Base-by-base conservation (phyloP, 495 filamentous ascomycete species). In the Penicillium egyptiacum region DNA sequence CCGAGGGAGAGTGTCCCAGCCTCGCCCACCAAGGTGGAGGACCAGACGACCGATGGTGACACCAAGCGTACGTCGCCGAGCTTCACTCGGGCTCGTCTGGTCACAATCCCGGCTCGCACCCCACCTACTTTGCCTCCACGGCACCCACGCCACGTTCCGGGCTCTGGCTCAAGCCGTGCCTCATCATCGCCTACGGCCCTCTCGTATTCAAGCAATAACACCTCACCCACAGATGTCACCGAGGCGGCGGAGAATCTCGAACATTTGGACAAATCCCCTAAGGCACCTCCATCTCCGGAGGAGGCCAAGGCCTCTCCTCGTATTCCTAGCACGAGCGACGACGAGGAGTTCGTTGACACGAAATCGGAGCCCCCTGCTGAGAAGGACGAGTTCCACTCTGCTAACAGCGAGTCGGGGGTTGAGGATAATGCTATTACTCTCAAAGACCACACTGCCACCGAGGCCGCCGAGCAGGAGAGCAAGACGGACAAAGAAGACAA, bases 101-200 rank as follows among this genome's bases (percentile, higher is more conserved):
- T 92, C 25, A 87, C 81, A 20, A 91, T 92, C 65, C 83, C 87
- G 71, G 75, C 87, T 28, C 71, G 84, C 3, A 78, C 86, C 7
- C 88, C 89, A 10, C 88, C 88, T 12, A 75, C 85, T 3, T 77
- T 90, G 19, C 87, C 87, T 4, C 75, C 79, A 4, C 76, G 85
- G 30, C 86, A 81, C 56, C 85, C 88, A 12, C 66, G 73, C n/a
- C 75, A 78, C 45, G 61, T 63, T 26, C 67, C 59, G 64, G 66
- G 61, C 50, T 64, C 70, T 43, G 60, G 56, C 4, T 66, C 63
- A 9, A 68, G 63, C 33, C 66, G 63, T n/a, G 66, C 61, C 6
- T 68, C 66, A 6, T 57, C 56, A 8, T 68, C 66, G 19, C 66
- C 66, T 5, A 68, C 66, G 19, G 63, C 64, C 20, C 62, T 56